Evolutionary conservation across 2,329 filamentous ascomycete genomes (phyloP), one percentile per base, ranked within the genome.

Genomic region (Aspergillus ibericus): DNA sequence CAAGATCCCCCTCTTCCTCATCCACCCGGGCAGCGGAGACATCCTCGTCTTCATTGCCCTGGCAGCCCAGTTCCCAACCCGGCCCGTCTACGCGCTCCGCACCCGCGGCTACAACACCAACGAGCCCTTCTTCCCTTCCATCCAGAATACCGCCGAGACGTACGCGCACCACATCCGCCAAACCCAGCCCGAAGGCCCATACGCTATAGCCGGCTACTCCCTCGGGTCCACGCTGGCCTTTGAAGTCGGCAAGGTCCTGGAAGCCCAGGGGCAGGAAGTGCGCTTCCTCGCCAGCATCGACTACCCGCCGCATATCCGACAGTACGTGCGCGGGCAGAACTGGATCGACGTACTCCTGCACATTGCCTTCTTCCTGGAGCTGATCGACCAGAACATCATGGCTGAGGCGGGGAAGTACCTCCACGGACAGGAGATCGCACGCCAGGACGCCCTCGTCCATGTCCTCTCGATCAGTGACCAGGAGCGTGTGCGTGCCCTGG

Each of bases 151-250:
- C 0, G 68, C 80, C 3, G 59, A 67, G 0, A 73, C 66, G 0
- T 84, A 83, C 64, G 55, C 63, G 2, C 40, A 53, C 0, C 72
- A 75, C 1, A 75, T 84, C 16, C 69, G 70, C 4, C 35, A 56
- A 4, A 59, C 58, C 0, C 81, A 84, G 60, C 80, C 81, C 0
- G 20, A 66, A 0, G 81, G 82, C 0, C 81, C 81, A 0, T 84
- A 84, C 59, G 77, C 77, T 0, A 63, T 84, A 0, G 77, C 78
- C 0, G 82, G 82, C 1, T 83, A 83, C 62, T 78, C 72, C 7
- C 81, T 78, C 59, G 81, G 82, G 4, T 63, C 72, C 0, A 81
- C 80, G 60, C 52, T 82, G 0, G 77, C 80, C 0, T 84, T 81
- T 56, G 81, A 83, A 63, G 66, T 80, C 0, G 70, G 74, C 3